Percentiles rank a stretch among this genome's conserved stretches.
phyloP scores from a whole-genome alignment of 2,329 filamentous ascomycete genomes.

The Talaromyces rugulosus region DNA sequence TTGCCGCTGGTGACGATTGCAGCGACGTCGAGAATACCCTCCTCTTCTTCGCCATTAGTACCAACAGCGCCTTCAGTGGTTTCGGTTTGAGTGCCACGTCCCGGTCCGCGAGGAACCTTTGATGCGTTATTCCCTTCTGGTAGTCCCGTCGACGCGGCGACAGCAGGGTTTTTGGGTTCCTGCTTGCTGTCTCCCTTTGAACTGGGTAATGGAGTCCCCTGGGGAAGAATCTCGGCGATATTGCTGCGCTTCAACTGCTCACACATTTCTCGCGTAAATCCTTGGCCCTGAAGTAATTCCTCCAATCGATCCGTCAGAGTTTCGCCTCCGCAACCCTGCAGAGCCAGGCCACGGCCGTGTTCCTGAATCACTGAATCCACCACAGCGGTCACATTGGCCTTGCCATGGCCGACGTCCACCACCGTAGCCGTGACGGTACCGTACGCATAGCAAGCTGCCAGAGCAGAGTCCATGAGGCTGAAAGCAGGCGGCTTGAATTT shows the following conservation, averaged over 20 bases:
- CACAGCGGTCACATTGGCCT: conserved; percentile 88
- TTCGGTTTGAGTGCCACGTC: conserved; percentile 51
- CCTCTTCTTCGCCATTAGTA: conserved; percentile 48
- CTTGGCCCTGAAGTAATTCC: conserved; percentile 58
- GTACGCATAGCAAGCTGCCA: conserved; percentile 77
- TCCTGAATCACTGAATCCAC: conserved; percentile 75
- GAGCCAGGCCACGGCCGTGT: conserved; percentile 57
- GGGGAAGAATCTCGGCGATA: conserved; percentile 59
- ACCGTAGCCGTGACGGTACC: conserved; percentile 78
- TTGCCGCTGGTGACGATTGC: conserved; percentile 60
- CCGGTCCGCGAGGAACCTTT: conserved; percentile 50
- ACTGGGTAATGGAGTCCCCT: conserved; percentile 51
- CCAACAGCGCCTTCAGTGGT: conserved; percentile 25
- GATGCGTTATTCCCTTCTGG: conserved; percentile 37
- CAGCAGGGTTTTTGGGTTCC: conserved; percentile 49
- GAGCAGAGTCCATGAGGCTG: conserved; percentile 80
- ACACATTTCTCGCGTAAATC: conserved; percentile 59
- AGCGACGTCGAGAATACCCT: conserved; percentile 61
- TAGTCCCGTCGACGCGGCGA: conserved; percentile 53
- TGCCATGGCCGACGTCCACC: conserved; percentile 85
- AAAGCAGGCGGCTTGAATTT: conserved; percentile 93
- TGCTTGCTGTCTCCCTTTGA: conserved; percentile 34
- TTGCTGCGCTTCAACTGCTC: conserved; percentile 61
- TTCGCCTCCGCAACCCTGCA: conserved; percentile 74
- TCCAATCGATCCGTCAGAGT: conserved; percentile 73